These are phyloP conservation scores for Cucumis melo DNA, from an alignment of 306 rosid genomes.

Conservation along the genomic window DNA sequence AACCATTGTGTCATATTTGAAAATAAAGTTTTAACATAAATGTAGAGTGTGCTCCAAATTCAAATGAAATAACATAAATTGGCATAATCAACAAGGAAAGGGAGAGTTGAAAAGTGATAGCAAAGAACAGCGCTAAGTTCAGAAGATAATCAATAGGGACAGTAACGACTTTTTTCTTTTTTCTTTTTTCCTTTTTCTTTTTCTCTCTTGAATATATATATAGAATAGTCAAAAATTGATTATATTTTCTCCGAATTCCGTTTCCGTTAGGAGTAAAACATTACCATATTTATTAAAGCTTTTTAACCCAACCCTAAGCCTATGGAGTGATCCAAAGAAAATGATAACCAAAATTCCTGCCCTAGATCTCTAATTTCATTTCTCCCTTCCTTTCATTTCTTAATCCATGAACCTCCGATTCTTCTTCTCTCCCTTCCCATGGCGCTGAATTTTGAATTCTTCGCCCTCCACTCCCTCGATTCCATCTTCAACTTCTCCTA, in stretches of 20 bases:
- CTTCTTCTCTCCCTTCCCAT: background rate
- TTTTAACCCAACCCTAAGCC: slow-evolving; percentile 3
- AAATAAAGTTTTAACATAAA: too few relatives aligned
- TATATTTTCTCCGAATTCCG: background rate
- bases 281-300: background rate
- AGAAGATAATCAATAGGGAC: background rate
- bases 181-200: background rate
- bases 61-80: too few relatives aligned
- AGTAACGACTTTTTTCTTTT: background rate
- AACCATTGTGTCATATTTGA: too few relatives aligned
- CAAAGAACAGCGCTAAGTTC: background rate
- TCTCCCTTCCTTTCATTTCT: background rate
- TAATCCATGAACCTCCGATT: background rate
- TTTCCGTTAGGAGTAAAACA: background rate
- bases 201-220: too few relatives aligned
- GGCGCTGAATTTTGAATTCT: slow-evolving; percentile 1
- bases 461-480: slow-evolving; percentile 4
- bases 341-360: background rate
- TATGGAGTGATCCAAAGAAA: background rate
- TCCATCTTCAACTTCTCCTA: slow-evolving; percentile 6
- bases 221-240: background rate
- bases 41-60: too few relatives aligned
- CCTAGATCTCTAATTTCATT: slow-evolving; percentile 17
- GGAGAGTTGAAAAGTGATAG: background rate
- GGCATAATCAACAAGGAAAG: background rate